Evolutionary conservation across 495 filamentous ascomycete genomes (phyloP).

Genomic region (Podospora appendiculata): DNA sequence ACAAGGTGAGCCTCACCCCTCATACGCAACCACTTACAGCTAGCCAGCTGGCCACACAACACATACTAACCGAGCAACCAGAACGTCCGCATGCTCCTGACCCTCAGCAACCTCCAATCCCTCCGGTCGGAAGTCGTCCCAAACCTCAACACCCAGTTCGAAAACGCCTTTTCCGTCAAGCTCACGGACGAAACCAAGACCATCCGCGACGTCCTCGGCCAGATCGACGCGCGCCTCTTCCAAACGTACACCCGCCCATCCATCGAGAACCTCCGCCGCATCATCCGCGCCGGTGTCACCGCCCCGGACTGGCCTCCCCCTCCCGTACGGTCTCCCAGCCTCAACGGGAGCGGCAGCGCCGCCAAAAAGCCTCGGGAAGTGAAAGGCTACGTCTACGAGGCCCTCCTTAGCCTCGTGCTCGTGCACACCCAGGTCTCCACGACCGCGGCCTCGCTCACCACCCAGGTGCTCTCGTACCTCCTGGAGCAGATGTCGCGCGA

Average conservation of each 20-base stretch:
- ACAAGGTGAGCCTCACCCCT: slow-evolving; percentile 50
- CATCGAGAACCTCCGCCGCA: slow-evolving; percentile 49
- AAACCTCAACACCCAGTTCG: slow-evolving; percentile 76
- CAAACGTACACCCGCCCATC: slow-evolving; percentile 78
- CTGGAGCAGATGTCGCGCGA: slow-evolving; percentile 67
- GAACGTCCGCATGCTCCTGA: slow-evolving; percentile 89
- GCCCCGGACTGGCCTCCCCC: slow-evolving; percentile 63
- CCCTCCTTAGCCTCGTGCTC: slow-evolving; percentile 72
- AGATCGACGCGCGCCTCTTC: slow-evolving; percentile 87
- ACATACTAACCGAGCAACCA: slow-evolving; percentile 19
- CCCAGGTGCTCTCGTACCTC: slow-evolving; percentile 69
- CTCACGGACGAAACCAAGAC: slow-evolving; percentile 86
- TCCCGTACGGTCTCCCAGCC: too few relatives aligned
- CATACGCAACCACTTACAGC: background rate
- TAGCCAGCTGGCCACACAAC: background rate
- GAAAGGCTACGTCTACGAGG: slow-evolving; percentile 79
- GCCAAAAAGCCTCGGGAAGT: slow-evolving; percentile 62
- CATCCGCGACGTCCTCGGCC: slow-evolving; percentile 76
- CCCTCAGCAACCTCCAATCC: slow-evolving; percentile 78
- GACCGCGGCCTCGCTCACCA: slow-evolving; percentile 61
- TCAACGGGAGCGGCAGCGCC: slow-evolving; percentile 8
- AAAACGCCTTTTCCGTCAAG: slow-evolving; percentile 80
- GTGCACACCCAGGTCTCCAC: slow-evolving; percentile 89
- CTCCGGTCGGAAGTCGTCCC: slow-evolving; percentile 73
- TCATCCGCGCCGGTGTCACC: slow-evolving; percentile 63